Conservation (phyloP, 2,329 filamentous ascomycete species). For the Talaromyces sp. region DNA sequence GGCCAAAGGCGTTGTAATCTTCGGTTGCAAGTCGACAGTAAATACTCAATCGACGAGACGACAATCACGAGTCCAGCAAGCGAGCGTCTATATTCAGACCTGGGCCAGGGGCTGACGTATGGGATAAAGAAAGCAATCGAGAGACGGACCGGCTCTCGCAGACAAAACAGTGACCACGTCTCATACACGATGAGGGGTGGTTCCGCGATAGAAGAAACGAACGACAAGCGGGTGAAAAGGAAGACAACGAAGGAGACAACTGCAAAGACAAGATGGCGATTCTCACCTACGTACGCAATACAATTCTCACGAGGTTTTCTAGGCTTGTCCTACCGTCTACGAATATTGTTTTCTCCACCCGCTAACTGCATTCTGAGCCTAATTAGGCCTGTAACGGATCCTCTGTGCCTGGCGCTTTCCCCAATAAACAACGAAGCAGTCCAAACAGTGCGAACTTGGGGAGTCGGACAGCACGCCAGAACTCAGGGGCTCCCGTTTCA, state of each 20-base stretch:
- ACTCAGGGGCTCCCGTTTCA: slow-evolving; percentile 19
- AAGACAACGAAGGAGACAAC: neutral
- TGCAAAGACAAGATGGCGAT: neutral
- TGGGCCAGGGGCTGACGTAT: slow-evolving; percentile 17
- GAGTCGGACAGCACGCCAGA: slow-evolving; percentile 1
- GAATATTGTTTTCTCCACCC: slow-evolving; percentile 12
- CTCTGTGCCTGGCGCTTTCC: slow-evolving; percentile 9
- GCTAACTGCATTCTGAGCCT: slow-evolving; percentile 12
- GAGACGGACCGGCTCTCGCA: slow-evolving; percentile 32
- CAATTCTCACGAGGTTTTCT: slow-evolving; percentile 10
- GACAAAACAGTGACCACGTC: slow-evolving; percentile 32
- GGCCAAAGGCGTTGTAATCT: neutral
- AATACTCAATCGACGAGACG: slow-evolving; percentile 17
- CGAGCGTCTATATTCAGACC: slow-evolving; percentile 21
- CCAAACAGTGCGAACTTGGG: neutral
- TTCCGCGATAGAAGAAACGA: slow-evolving; percentile 26
- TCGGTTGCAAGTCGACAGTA: neutral
- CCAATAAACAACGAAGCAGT: neutral
- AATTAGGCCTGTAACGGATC: slow-evolving; percentile 3
- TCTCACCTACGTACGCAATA: neutral
- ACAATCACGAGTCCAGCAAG: slow-evolving; percentile 27
- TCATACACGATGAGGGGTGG: slow-evolving; percentile 23
- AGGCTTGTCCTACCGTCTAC: slow-evolving; percentile 13
- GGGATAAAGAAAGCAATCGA: slow-evolving; percentile 25
- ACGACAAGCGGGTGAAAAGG: slow-evolving; percentile 18